A percentile compares a stretch with the other conserved stretches of the same genome.
phyloP scores from a whole-genome alignment of 1,139 yeast genomes.

The Yamadazyma mexicana region DNA sequence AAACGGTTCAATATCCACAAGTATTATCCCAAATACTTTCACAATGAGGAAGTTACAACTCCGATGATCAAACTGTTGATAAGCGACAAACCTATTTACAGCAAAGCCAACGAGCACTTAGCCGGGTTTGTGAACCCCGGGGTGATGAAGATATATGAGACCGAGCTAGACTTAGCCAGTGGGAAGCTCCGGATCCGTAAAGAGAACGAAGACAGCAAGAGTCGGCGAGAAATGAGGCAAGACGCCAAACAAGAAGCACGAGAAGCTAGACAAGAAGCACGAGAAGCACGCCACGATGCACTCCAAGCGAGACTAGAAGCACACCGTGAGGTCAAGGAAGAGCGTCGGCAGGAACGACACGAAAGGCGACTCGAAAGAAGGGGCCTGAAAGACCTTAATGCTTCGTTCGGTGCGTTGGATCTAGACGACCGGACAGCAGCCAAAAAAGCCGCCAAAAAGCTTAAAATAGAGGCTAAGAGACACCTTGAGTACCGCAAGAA shows the following conservation, averaged over 20 bases:
- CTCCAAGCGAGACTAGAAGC: too few species aligned
- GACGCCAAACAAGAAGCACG: neutral
- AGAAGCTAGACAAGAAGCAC: neutral
- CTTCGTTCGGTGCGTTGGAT: too few species aligned
- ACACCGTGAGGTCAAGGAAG: too few species aligned
- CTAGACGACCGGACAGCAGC: too few species aligned
- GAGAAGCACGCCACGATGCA: neutral
- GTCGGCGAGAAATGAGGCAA: constrained; percentile 1
- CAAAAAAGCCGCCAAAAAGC: too few species aligned
- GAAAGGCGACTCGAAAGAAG: too few species aligned
- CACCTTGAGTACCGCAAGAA: constrained; percentile 9
- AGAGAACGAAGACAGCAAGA: constrained; percentile 11
- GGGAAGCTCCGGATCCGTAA: constrained; percentile 16
- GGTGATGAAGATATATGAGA: constrained; percentile 19
- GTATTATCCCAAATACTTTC: constrained; percentile 42
- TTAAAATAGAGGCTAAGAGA: neutral
- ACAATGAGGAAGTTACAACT: constrained; percentile 38
- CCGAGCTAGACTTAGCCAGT: constrained; percentile 16
- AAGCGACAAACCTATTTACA: constrained; percentile 42
- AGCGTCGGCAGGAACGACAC: neutral
- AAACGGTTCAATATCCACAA: constrained; percentile 34
- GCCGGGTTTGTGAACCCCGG: constrained; percentile 19
- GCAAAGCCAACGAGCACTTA: constrained; percentile 40
- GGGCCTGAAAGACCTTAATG: too few species aligned
- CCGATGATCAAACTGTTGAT: constrained; percentile 38